Conservation (phyloP, 176 grass and related monocot genomes). For the Aegilops bicornis region DNA sequence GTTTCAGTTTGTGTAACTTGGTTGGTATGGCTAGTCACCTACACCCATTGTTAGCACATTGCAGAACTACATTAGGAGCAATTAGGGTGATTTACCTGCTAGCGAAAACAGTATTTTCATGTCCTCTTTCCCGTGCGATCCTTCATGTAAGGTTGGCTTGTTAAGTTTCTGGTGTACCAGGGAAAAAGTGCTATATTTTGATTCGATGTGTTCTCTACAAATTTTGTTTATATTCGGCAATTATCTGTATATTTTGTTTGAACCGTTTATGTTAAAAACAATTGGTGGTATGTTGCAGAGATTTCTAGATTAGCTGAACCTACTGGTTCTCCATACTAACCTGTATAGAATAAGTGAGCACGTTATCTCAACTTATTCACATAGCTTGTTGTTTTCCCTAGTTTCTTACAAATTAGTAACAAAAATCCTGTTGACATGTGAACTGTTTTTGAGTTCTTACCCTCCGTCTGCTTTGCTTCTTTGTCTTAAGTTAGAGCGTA, state of each 20-base stretch:
- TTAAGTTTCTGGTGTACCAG: slow-evolving; percentile 1
- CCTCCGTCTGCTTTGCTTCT: background rate
- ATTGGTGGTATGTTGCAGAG: background rate
- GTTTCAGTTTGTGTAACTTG: background rate
- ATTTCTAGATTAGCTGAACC: background rate
- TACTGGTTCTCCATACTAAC: background rate
- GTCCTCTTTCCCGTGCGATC: background rate
- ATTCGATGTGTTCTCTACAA: background rate
- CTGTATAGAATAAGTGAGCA: background rate
- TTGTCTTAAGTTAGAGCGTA: background rate
- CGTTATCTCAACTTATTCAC: background rate
- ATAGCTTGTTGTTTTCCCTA: background rate
- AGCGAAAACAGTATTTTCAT: background rate
- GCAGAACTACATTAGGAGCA: background rate
- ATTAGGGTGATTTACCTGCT: background rate
- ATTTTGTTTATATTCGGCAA: background rate
- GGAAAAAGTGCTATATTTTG: background rate
- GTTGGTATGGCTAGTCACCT: background rate
- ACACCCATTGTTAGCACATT: background rate
- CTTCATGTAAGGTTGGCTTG: background rate
- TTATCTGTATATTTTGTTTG: background rate
- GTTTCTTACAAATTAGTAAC: background rate
- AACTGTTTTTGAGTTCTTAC: background rate
- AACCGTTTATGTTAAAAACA: no score
- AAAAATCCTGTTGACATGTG: background rate